Evolutionary conservation across 2,329 filamentous ascomycete genomes (phyloP).

Genomic region (Penicillium paneum): DNA sequence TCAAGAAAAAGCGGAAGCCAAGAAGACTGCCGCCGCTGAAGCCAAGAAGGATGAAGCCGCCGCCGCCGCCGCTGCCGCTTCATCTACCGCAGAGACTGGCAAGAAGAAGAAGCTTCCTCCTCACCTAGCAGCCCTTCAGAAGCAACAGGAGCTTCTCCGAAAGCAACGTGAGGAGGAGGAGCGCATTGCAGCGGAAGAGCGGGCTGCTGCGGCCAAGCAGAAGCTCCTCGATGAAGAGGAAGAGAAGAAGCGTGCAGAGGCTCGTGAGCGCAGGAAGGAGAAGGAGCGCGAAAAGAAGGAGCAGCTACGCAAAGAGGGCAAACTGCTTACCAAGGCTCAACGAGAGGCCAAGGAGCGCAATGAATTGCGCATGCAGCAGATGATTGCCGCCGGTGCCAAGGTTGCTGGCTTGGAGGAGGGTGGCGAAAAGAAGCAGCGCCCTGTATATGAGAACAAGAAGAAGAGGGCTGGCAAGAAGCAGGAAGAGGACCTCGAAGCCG

Average conservation of each 20-base stretch:
- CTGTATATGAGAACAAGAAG: slow-evolving; percentile 68
- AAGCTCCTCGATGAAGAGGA: slow-evolving; percentile 42
- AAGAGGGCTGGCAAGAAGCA: slow-evolving; percentile 69
- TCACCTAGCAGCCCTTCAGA: slow-evolving; percentile 50
- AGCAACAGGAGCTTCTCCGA: slow-evolving; percentile 47
- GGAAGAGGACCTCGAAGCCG: slow-evolving; percentile 54
- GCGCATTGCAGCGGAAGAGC: slow-evolving; percentile 39
- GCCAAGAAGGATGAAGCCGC: slow-evolving; percentile 54
- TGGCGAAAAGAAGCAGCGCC: slow-evolving; percentile 69
- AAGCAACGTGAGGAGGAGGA: slow-evolving; percentile 48
- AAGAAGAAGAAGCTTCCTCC: slow-evolving; percentile 87
- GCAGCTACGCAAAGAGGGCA: slow-evolving; percentile 49
- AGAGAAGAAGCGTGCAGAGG: slow-evolving; percentile 47
- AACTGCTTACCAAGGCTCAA: slow-evolving; percentile 50
- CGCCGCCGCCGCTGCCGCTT: slow-evolving; percentile 25
- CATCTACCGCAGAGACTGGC: slow-evolving; percentile 36
- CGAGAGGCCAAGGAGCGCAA: slow-evolving; percentile 47
- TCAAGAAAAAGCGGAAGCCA: slow-evolving; percentile 57
- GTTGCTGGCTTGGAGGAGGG: slow-evolving; percentile 45
- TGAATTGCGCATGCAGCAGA: slow-evolving; percentile 49
- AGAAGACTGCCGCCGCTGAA: slow-evolving; percentile 61
- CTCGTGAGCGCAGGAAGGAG: slow-evolving; percentile 47
- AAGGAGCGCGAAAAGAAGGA: slow-evolving; percentile 52
- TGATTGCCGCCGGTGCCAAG: slow-evolving; percentile 47
- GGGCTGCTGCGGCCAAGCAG: slow-evolving; percentile 41